phyloP scores from a whole-genome alignment of 371 early-diverging fungal species.

The Haplosporangium sp. region DNA sequence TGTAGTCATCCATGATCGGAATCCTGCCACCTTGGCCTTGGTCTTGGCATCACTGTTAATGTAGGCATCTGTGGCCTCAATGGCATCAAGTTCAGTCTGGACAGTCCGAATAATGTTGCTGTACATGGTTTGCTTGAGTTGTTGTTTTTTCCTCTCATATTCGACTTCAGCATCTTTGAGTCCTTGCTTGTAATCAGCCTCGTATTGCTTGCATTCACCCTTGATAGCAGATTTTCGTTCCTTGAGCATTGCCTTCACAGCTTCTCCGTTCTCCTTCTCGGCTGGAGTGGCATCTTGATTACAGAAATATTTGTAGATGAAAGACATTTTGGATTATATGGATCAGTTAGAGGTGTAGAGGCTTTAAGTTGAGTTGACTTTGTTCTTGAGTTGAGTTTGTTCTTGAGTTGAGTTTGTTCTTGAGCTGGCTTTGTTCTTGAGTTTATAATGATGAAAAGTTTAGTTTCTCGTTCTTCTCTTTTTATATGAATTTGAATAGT shows the following conservation, averaged over 20 bases:
- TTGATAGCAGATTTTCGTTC: slow-evolving; percentile 28
- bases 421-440: no score
- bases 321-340: no score
- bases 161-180: slow-evolving; percentile 30
- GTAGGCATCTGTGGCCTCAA: slow-evolving; percentile 17
- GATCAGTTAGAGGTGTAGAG: no score
- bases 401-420: no score
- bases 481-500: no score
- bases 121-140: slow-evolving; percentile 25
- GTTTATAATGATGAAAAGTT: no score
- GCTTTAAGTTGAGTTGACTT: no score
- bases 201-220: slow-evolving; percentile 22
- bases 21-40: slow-evolving; percentile 19
- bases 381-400: no score
- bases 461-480: no score
- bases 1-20: slow-evolving; percentile 7
- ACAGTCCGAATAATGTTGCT: slow-evolving; percentile 6
- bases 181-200: slow-evolving; percentile 24
- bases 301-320: slow-evolving; percentile 32
- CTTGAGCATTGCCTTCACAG: slow-evolving; percentile 36
- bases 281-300: slow-evolving; percentile 9
- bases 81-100: slow-evolving; percentile 23
- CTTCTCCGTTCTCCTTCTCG: slow-evolving; percentile 31
- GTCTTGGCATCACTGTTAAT: slow-evolving; percentile 29
- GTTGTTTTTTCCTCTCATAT: slow-evolving; percentile 21